phyloP scores from a whole-genome alignment of 2,329 filamentous ascomycete species.

The Aspergillus quadrilineatus region DNA sequence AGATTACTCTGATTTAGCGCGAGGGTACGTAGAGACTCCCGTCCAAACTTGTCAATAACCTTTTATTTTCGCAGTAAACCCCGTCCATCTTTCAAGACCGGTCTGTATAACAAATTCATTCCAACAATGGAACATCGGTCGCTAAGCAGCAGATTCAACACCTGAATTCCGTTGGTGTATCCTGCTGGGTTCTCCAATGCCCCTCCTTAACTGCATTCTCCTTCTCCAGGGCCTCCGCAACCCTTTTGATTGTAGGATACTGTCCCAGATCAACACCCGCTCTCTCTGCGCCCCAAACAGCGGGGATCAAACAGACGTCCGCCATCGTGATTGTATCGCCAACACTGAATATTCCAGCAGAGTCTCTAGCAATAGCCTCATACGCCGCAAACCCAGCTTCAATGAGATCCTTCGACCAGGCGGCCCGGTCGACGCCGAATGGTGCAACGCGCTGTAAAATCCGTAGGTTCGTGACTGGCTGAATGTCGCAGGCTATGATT shows the following conservation, averaged over 20 bases:
- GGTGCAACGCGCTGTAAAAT: conserved; percentile 52
- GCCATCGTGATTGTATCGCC: conserved; percentile 59
- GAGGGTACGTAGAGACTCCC: too few relatives aligned
- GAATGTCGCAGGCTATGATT: conserved; percentile 59
- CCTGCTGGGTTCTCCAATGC: conserved; percentile 56
- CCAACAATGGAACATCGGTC: too few relatives aligned
- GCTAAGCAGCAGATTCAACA: not conserved
- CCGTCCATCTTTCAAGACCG: too few relatives aligned
- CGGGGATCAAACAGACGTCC: conserved; percentile 59
- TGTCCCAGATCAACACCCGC: conserved; percentile 53
- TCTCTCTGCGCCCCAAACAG: conserved; percentile 57
- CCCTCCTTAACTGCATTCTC: conserved; percentile 54
- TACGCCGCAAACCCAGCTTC: conserved; percentile 57
- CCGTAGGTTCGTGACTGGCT: conserved; percentile 60
- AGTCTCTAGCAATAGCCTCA: conserved; percentile 44
- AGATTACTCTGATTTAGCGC: too few relatives aligned
- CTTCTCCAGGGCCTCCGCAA: conserved; percentile 50
- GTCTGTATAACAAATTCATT: too few relatives aligned
- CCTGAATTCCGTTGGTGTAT: conserved; percentile 52
- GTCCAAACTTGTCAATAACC: too few relatives aligned
- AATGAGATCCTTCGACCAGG: conserved; percentile 56
- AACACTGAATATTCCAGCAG: conserved; percentile 54
- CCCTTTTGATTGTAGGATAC: conserved; percentile 50
- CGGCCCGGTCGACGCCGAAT: conserved; percentile 45
- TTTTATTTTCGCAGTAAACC: too few relatives aligned